phyloP scores from a whole-genome alignment of 2,329 filamentous ascomycete species.

The Talaromyces atroroseus region DNA sequence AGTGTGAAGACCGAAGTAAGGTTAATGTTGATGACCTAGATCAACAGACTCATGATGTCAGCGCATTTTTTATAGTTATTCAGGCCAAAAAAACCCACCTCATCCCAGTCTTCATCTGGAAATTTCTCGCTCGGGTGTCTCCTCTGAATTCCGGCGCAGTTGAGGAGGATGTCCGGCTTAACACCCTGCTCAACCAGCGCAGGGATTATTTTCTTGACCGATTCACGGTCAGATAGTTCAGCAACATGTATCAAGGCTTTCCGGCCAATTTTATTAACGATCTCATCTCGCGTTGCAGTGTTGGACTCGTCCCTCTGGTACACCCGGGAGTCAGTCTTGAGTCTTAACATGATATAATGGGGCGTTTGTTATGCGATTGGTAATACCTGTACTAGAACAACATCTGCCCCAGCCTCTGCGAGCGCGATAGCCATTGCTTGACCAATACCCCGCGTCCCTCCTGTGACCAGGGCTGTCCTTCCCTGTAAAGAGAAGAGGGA shows the following conservation, averaged over 20 bases:
- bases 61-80: background rate
- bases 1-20: conserved; percentile 70
- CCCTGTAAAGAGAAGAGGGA: conserved; percentile 38
- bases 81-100: conserved; percentile 40
- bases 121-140: conserved; percentile 71
- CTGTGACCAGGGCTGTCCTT: conserved; percentile 42
- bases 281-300: conserved; percentile 39
- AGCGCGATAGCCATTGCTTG: conserved; percentile 43
- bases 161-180: conserved; percentile 71
- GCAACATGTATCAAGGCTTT: conserved; percentile 41
- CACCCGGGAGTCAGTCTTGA: background rate
- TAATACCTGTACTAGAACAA: conserved; percentile 38
- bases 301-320: conserved; percentile 50
- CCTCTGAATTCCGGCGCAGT: conserved; percentile 81
- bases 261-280: conserved; percentile 33
- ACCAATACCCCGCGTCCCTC: conserved; percentile 45
- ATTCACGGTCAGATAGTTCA: conserved; percentile 38
- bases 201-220: conserved; percentile 38
- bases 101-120: conserved; percentile 70
- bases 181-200: conserved; percentile 40
- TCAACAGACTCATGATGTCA: background rate
- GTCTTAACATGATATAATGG: too few species aligned
- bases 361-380: too few species aligned
- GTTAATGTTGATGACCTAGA: conserved; percentile 75
- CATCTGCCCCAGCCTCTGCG: conserved; percentile 44